phyloP scores from a whole-genome alignment of 2,329 filamentous ascomycete genomes.

The Daldinia sp. region DNA sequence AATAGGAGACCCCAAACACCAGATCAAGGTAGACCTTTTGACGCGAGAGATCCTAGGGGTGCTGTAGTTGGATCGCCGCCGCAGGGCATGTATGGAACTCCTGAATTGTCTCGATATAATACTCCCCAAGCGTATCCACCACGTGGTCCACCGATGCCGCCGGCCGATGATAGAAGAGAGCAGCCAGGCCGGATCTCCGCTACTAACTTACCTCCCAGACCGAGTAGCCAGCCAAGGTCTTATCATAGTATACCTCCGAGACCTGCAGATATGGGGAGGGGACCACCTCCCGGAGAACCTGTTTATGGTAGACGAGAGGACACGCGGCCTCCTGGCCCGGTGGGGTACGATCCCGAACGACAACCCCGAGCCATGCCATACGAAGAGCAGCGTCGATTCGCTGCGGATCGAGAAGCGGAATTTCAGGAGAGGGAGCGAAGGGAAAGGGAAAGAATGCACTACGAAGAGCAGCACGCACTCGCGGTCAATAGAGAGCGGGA shows the following conservation, averaged over 20 bases:
- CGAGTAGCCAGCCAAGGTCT: constrained; percentile 65
- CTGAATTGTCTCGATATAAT: constrained; percentile 69
- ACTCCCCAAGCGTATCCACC: constrained; percentile 69
- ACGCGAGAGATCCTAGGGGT: constrained; percentile 58
- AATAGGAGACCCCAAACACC: constrained; percentile 78
- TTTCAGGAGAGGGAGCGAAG: constrained; percentile 61
- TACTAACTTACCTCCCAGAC: constrained; percentile 59
- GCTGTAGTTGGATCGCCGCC: constrained; percentile 62
- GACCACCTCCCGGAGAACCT: constrained; percentile 53
- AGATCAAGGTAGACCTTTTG: constrained; percentile 72
- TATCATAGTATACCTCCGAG: constrained; percentile 61
- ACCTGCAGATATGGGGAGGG: constrained; percentile 61
- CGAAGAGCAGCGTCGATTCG: constrained; percentile 66
- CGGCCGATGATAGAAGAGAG: constrained; percentile 62
- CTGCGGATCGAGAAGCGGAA: constrained; percentile 59
- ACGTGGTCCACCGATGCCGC: constrained; percentile 61
- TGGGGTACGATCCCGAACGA: constrained; percentile 67
- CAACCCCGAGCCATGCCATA: constrained; percentile 60
- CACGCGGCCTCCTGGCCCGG: constrained; percentile 51
- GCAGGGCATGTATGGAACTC: constrained; percentile 64
- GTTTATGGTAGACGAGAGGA: constrained; percentile 66
- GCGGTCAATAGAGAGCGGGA: constrained; percentile 50
- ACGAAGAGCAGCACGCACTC: constrained; percentile 52
- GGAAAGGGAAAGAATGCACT: constrained; percentile 60
- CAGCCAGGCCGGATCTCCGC: constrained; percentile 49